Conservation (phyloP, 176 grass and related monocot species). For the Thinopyrum elongatum region DNA sequence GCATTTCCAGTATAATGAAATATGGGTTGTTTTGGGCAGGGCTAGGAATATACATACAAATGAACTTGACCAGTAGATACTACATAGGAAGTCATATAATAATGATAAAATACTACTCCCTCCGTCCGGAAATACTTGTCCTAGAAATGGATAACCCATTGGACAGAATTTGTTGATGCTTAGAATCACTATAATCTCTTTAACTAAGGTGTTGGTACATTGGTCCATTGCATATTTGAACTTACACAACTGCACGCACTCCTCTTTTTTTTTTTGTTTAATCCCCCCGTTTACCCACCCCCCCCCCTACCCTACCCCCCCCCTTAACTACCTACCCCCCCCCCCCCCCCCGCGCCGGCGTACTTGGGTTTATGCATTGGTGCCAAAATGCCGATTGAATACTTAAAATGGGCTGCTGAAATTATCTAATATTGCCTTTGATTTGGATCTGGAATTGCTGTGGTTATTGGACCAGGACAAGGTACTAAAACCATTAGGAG, state of each 20-base stretch:
- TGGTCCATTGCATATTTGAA: background rate
- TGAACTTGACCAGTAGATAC: background rate
- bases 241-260: slow-evolving; percentile 1
- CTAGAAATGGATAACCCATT: background rate
- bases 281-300: background rate
- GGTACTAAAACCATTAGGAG: slow-evolving; percentile 89
- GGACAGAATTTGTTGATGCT: background rate
- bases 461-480: slow-evolving; percentile 56
- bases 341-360: no score
- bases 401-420: background rate
- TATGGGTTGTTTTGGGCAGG: background rate
- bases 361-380: background rate
- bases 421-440: background rate
- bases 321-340: no score
- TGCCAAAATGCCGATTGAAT: no score
- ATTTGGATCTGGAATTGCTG: slow-evolving; percentile 14
- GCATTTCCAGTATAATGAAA: background rate
- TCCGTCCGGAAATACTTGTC: no score
- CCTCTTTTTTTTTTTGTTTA: background rate
- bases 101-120: background rate
- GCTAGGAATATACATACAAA: background rate
- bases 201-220: background rate
- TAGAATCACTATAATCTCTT: background rate
- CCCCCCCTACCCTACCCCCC: no score
- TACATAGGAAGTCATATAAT: background rate